Evolutionary conservation across 805 yeast genomes (phyloP), one percentile per base, ranked within the genome.

Genomic region (Candida mattraensis): DNA sequence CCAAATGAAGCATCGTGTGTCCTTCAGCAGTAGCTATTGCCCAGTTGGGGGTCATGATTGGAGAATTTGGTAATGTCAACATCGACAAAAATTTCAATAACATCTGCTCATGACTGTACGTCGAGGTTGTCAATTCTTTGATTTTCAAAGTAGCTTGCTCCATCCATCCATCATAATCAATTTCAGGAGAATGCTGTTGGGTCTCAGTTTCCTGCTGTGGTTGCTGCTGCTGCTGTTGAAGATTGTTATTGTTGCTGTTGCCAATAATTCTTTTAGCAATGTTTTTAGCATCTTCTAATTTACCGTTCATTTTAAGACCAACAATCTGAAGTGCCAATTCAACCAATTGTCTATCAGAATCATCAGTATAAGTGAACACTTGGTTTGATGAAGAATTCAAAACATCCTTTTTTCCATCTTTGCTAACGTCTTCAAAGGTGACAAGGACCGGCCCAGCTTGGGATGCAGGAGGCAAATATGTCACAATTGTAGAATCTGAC

Each of bases 321-420:
- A 93, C 96, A 51, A 93, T 93, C 57, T 93, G 98, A 50, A 93
- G 70, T 2, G 99, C 99, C 45, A 93, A 69, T 63, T 93, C 99
- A 56, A 91, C 86, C 56, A 93, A 72, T 61, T 91, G 96, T 47
- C 93, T 75, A 61, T 93, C 99, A 7, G 96, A 85, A 56, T 93
- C 99, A 63, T 93, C 97, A 28, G 87, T 74, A 54, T 93, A 93
- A 0, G 98, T 88, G 61, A 93, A 93, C 1, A 86, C 70, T 53
- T 78, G 85, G 47, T 69, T 76, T 22, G 62, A 53, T 3, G 57
- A 32, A 0, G 51, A 35, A 13, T 42, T 37, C 12, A 47, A 14
- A n/a, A 38, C 44, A 16, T 35, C 31, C 15, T 39, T 44, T 24
- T 35, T 48, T 7, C 41, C 40, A 13, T 38, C 44, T 3, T 37